Base-by-base conservation (phyloP, 140 eudicot genomes). In the Artemisia princeps region DNA sequence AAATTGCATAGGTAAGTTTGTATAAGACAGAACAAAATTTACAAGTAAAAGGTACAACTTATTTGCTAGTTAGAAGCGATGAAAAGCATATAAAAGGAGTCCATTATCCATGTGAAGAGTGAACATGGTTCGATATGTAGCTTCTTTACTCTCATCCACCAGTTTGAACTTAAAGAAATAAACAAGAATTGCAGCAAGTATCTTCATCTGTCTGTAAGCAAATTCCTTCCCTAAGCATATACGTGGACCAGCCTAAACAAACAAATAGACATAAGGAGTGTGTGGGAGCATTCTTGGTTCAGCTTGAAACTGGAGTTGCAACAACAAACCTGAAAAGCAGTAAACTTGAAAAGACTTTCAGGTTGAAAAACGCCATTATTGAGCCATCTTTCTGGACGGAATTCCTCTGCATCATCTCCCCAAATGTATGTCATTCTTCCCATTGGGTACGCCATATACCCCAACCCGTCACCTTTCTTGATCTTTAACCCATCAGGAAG, bases 191-290 rank as follows among this genome's bases (percentile, higher is more conserved):
- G 75, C 69, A 4, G 89, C 75, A 12, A 77, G 54, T 14, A 83
- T 81, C 72, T 81, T 84, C 86, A 81, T 84, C 51, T 84, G 89
- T n/a, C 83, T 74, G 46, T 84, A 84, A 16, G 90, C 86, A 73
- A 84, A 81, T 54, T 84, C 84, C 55, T 78, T 84, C 17, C 90
- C 86, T 3, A 84, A 48, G 30, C 89, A 84, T 33, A 78, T 81
- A 42, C 90, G 67, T 52, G 90, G 86, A 1, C 89, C 89, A 19
- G 78, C 88, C 88, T 83, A 72, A 60, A 68, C 17, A 66, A n/a
- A 17, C 28, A 52, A 45, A 33, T 13, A 65, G 5, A 48, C 15
- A 40, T 10, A 48, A 48, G 15, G 16, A 15, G 10, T 11, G 13
- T 12, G 53, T 1, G 3, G 53, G 1, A 37, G 44, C 44, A 37